These are phyloP conservation scores for Trypanosoma conorhini DNA, from an alignment of 208 protist genomes.

Conservation along the genomic window DNA sequence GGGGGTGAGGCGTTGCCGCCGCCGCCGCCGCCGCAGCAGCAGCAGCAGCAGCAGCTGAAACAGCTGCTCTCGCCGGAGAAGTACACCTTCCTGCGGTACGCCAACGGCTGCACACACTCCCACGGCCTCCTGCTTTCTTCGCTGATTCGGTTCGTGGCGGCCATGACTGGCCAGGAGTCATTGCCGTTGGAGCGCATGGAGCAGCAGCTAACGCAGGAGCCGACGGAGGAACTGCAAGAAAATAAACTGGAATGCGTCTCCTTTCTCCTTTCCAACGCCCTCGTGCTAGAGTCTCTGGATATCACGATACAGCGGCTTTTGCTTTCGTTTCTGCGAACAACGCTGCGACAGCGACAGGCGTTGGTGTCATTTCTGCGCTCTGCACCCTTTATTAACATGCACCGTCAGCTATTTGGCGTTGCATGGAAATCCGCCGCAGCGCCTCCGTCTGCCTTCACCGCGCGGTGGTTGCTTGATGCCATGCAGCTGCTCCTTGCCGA, in stretches of 20 bases:
- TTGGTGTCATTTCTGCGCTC: conserved; percentile 57
- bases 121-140: conserved; percentile 56
- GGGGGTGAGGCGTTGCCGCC: not conserved
- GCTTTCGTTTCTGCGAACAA: conserved; percentile 37
- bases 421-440: not conserved
- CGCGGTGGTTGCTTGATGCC: conserved; percentile 62
- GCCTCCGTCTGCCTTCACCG: conserved; percentile 26
- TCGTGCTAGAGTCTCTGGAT: conserved; percentile 73
- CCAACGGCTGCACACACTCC: conserved; percentile 69
- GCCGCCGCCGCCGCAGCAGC: not conserved
- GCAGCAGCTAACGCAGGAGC: conserved; percentile 8
- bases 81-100: conserved; percentile 76
- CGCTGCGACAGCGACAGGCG: conserved; percentile 44
- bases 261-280: conserved; percentile 61
- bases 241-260: conserved; percentile 49
- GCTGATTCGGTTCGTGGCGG: conserved; percentile 62
- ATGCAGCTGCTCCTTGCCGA: conserved; percentile 67
- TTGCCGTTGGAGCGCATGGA: conserved; percentile 21
- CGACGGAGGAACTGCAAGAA: conserved; percentile 2
- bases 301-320: conserved; percentile 58
- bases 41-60: conserved; percentile 2
- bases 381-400: conserved; percentile 33
- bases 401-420: conserved; percentile 41
- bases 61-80: conserved; percentile 42
- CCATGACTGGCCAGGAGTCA: conserved; percentile 42